Evolutionary conservation across 192 early-diverging fungal genomes (phyloP), one percentile per base, ranked within the genome.

Genomic region (Backusella mclennaniae): DNA sequence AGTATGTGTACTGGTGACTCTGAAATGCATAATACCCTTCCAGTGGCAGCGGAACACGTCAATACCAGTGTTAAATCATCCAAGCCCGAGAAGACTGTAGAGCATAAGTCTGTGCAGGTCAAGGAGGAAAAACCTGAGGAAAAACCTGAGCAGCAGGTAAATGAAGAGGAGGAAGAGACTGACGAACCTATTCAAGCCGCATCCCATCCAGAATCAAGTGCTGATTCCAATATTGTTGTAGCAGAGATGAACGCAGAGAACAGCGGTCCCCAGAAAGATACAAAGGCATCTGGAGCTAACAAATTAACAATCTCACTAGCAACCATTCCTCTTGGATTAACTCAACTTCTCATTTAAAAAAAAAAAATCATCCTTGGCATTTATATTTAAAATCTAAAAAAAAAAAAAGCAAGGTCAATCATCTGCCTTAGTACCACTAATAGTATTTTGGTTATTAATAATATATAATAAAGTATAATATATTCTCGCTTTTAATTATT

Each of bases 1-100:
- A 56, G 71, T 52, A 39, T 76, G 56, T 80, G 79, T 71, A 26
- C 76, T 19, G 75, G 63, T 21, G 71, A 80, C 21, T 31, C 12
- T 17, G 70, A 49, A 0, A 41, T 44, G 12, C 70, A 71, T 14
- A 0, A 68, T 68, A 68, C 14, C 29, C 11, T 1, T 21, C 33
- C 67, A 71, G 8, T 5, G 14, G 2, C 17, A 49, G 9, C 26
- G 8, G 29, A 49, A 2, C 9, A 49, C 4, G 11, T 6, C 14
- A n/a, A 29, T 0, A 12, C 21, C 15, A 19, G 14, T 26, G 11
- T 31, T 6, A 49, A 36, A 38, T 3, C 35, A 9, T 4, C 9
- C 15, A 33, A 1, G 3, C 66, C 23, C 15, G 19, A 67, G 66
- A 33, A 67, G 29, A 33, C 7, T 1, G 23, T 5, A 19, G 7